A percentile compares a stretch with the other conserved stretches of the same genome.
These are phyloP conservation scores for Fusarium aywerte DNA, from an alignment of 2,329 filamentous ascomycete genomes.

Conservation along the genomic window DNA sequence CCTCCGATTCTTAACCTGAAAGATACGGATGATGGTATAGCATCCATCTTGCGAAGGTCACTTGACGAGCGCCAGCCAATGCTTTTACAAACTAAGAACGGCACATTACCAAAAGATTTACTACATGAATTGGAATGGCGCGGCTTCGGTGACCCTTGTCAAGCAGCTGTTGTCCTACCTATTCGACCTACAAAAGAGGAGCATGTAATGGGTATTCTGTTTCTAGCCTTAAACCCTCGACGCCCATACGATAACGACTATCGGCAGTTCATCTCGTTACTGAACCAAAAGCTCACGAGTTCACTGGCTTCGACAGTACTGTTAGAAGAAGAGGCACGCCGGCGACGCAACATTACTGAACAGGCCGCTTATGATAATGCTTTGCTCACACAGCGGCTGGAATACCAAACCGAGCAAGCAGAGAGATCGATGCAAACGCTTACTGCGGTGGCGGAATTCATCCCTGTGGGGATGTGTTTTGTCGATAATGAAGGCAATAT, in stretches of 20 bases:
- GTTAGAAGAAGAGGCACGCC: conserved; percentile 75
- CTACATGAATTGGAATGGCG: conserved; percentile 69
- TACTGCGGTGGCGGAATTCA: conserved; percentile 76
- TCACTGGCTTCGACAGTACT: conserved; percentile 76
- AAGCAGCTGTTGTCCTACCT: conserved; percentile 74
- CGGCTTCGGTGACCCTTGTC: conserved; percentile 72
- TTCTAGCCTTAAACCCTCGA: conserved; percentile 76
- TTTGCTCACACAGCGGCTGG: conserved; percentile 72
- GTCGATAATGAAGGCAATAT: conserved; percentile 72
- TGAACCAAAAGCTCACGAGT: conserved; percentile 69
- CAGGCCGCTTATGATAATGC: conserved; percentile 75
- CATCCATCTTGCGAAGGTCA: conserved; percentile 54
- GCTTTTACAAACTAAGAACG: conserved; percentile 56
- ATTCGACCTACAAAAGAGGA: conserved; percentile 75
- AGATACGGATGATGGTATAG: conserved; percentile 52
- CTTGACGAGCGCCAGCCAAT: conserved; percentile 53
- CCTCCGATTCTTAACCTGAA: conserved; percentile 53
- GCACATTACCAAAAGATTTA: conserved; percentile 66
- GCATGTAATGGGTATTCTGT: conserved; percentile 72
- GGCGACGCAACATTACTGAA: conserved; percentile 60
- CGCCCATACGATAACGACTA: conserved; percentile 80
- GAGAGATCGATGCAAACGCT: conserved; percentile 72
- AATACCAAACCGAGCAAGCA: conserved; percentile 62
- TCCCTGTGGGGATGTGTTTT: conserved; percentile 80
- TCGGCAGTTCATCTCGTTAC: conserved; percentile 69